phyloP scores from a whole-genome alignment of 1,284 basidiomycete genomes.

The Marasmius tenuissimus region DNA sequence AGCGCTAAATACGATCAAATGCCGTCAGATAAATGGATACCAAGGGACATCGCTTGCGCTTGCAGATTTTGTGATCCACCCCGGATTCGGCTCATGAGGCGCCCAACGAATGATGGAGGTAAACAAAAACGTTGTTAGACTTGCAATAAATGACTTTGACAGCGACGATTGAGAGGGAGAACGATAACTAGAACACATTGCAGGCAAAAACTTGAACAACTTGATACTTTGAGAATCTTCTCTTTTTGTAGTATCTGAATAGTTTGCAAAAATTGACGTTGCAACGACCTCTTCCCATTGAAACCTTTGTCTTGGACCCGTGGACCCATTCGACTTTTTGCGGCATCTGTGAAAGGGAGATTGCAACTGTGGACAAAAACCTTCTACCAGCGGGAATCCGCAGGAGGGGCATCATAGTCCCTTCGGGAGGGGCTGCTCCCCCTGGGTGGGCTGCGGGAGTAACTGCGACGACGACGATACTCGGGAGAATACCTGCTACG shows the following conservation, averaged over 20 bases:
- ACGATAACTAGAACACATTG: constrained; percentile 25
- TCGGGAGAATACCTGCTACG: constrained; percentile 71
- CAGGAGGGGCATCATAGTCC: constrained; percentile 42
- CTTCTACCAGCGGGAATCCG: constrained; percentile 46
- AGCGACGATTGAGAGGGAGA: constrained; percentile 35
- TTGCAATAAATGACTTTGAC: constrained; percentile 23
- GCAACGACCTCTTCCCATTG: not conserved
- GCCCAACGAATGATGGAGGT: constrained; percentile 18
- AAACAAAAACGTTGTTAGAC: constrained; percentile 25
- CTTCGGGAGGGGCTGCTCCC: constrained; percentile 67
- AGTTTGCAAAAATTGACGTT: constrained; percentile 19
- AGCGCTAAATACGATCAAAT: not conserved
- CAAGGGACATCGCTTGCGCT: not conserved
- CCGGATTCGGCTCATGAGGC: not conserved
- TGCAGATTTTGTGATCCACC: not conserved
- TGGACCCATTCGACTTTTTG: constrained; percentile 22
- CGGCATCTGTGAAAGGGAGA: constrained; percentile 19
- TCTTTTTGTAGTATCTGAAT: constrained; percentile 27
- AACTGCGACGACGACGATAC: constrained; percentile 70
- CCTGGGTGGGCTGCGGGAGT: constrained; percentile 75
- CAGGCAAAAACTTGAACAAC: constrained; percentile 31
- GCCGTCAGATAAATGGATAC: not conserved
- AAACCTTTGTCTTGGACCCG: constrained; percentile 22
- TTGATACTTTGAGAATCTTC: constrained; percentile 22
- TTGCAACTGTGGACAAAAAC: not conserved